Conservation (phyloP, 2,329 filamentous ascomycete species). For the Rhytidhysteron rufulum region DNA sequence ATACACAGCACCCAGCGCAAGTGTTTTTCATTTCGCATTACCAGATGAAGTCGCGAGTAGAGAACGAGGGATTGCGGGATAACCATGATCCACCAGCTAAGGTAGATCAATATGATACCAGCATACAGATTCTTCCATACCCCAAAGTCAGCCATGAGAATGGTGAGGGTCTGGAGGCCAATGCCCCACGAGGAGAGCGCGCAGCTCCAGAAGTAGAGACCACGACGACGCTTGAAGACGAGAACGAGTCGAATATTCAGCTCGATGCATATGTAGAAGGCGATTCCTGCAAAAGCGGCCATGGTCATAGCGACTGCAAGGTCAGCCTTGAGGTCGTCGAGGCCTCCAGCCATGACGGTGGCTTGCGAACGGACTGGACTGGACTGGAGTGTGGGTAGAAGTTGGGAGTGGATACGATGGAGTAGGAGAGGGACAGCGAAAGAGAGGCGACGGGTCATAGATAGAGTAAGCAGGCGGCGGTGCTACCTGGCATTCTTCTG, state of each 20-base stretch:
- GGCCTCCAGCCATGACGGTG: constrained; percentile 17
- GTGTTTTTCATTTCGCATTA: constrained; percentile 46
- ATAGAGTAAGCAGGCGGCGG: no score
- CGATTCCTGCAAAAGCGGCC: constrained; percentile 18
- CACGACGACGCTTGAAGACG: constrained; percentile 39
- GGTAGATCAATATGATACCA: constrained; percentile 41
- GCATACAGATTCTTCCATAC: constrained; percentile 40
- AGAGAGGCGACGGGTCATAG: no score
- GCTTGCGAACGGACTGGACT: no score
- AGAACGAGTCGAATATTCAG: constrained; percentile 42
- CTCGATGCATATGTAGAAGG: constrained; percentile 37
- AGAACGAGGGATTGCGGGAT: constrained; percentile 58
- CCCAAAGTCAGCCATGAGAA: constrained; percentile 41
- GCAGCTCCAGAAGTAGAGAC: constrained; percentile 47
- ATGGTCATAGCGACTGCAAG: constrained; percentile 16
- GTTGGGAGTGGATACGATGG: no score
- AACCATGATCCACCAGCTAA: constrained; percentile 57
- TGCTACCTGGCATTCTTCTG: no score
- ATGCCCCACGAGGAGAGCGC: constrained; percentile 25
- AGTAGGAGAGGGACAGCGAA: no score
- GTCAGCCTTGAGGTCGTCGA: constrained; percentile 4
- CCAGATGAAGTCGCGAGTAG: constrained; percentile 58
- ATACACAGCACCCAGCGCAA: constrained; percentile 48
- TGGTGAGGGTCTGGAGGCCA: constrained; percentile 36
- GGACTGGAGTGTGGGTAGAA: no score